Evolutionary conservation across 805 yeast species (phyloP).

Genomic region (Yarrowia sp.): DNA sequence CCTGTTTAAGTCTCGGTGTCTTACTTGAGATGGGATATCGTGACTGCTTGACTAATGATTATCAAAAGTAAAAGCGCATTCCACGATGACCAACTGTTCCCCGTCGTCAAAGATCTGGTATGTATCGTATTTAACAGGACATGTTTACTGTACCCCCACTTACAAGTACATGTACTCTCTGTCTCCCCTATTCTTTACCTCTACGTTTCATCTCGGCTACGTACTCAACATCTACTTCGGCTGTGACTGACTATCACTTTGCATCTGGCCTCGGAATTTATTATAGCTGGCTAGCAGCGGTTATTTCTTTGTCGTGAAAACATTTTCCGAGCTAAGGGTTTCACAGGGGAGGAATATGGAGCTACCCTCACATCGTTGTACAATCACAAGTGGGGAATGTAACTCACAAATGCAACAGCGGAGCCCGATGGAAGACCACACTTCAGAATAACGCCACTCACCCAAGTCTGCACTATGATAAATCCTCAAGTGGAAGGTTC

Average conservation of each 20-base stretch:
- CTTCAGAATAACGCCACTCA: too few species aligned
- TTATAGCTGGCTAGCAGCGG: neutral
- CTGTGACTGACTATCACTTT: slow-evolving; percentile 1
- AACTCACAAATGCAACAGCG: too few species aligned
- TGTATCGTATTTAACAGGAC: neutral
- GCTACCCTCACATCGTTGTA: too few species aligned
- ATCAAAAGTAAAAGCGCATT: too few species aligned
- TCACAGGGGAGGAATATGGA: neutral
- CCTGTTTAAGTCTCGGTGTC: too few species aligned
- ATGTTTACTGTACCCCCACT: neutral
- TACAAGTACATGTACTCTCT: too few species aligned
- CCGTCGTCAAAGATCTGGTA: neutral
- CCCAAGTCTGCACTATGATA: neutral
- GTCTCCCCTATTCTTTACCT: neutral
- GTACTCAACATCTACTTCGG: neutral
- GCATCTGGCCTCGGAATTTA: neutral
- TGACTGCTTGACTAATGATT: too few species aligned
- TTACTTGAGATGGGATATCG: too few species aligned
- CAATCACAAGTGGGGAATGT: too few species aligned
- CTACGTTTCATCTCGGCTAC: neutral
- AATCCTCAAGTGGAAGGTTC: slow-evolving; percentile 1
- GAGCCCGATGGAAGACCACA: too few species aligned
- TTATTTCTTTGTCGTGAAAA: slow-evolving; percentile 10
- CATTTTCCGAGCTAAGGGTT: neutral
- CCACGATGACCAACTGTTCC: too few species aligned